Evolutionary conservation across 2,329 filamentous ascomycete genomes (phyloP).

Genomic region (Ophiostoma quercus): DNA sequence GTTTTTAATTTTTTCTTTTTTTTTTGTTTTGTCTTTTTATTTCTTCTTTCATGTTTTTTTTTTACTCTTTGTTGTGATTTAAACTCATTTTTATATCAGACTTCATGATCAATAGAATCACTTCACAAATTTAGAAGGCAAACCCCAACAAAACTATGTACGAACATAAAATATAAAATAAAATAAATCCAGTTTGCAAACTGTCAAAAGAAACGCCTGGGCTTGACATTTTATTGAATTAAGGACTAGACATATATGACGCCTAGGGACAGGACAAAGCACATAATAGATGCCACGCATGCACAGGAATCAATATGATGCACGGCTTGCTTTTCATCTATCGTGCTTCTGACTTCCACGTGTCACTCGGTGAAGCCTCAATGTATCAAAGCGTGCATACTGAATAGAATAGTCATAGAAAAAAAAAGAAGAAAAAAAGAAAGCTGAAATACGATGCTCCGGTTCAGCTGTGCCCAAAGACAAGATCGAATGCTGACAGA

Average conservation of each 20-base stretch:
- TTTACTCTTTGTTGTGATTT: too few species aligned
- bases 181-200: too few species aligned
- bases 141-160: too few species aligned
- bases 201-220: too few species aligned
- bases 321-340: not conserved
- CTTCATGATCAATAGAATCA: not conserved
- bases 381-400: not conserved
- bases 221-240: too few species aligned
- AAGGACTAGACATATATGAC: too few species aligned
- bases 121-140: too few species aligned
- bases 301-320: not conserved
- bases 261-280: not conserved
- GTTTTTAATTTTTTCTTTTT: not conserved
- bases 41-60: not conserved
- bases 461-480: not conserved
- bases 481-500: not conserved
- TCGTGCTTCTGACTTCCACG: slow-evolving; percentile 6
- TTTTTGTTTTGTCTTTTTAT: not conserved
- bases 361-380: not conserved
- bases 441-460: too few species aligned
- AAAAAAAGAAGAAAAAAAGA: too few species aligned
- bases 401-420: not conserved
- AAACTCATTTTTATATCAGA: not conserved
- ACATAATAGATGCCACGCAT: not conserved
- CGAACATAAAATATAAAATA: too few species aligned